Base-by-base conservation (phyloP, 139 green algal species). In the Edaphochlamys debaryana region DNA sequence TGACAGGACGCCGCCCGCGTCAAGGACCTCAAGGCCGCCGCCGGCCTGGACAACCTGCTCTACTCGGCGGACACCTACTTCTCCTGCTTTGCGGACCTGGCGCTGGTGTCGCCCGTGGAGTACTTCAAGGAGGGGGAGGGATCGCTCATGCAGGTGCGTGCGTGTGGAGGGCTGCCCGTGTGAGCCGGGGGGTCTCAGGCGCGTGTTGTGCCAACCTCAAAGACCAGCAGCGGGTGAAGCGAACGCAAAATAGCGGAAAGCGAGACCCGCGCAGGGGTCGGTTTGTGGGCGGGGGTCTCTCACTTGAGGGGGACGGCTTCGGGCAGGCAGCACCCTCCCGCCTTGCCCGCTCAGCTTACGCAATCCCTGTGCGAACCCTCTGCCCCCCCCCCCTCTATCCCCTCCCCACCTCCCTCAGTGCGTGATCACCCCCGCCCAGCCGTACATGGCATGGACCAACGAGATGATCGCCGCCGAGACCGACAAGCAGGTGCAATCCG, bases 11-110 rank as follows among this genome's bases (percentile, higher is more conserved):
- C 66, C 4, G 3, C 64, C 29, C 62, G 86, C 34, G 76, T 86
- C 37, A 84, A 79, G 36, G 84, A 91, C 76, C 72, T 92, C 58
- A 42, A 66, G 17, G 25, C 41, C 22, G n/a, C 87, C 32, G 63
- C 68, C 56, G 95, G 96, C 27, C 48, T 99, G 9, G 94, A 99
- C 92, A 99, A 99, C 89, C 92, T 99, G 79, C 90, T 99, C 54
- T 99, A 99, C 91, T 93, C 83, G 20, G 86, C 90, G 15, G 90
- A 93, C 80, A 95, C 93, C 54, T 96, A 98, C 92, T 99, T 98
- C 89, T 94, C 82, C 48, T 99, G 96, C 93, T 99, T 99, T 88
- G 96, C 96, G 22, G 96, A 99, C 90, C 91, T 99, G 85, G 97
- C 96, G 45, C 89, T 99, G 23, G 95, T 91, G 37, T 95, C 89